Percentiles rank a stretch among this genome's conserved stretches.
These are phyloP conservation scores for Hawksworthiomyces lignivorus DNA, from an alignment of 2,329 filamentous ascomycete species.

Conservation along the genomic window DNA sequence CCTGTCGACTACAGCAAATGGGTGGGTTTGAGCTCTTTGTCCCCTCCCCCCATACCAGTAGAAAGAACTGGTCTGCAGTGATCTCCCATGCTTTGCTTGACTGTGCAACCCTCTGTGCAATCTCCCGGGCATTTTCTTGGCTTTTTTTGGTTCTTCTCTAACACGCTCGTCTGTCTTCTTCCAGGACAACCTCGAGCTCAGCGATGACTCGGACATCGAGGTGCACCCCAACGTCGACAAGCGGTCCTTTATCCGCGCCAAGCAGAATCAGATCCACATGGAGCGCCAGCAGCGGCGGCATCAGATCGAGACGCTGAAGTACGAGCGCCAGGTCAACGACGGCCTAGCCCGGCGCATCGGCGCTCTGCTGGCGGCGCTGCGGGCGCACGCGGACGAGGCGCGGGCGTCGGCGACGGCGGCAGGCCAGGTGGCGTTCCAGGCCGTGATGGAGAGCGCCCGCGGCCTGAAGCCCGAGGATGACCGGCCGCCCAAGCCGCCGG, in stretches of 20 bases:
- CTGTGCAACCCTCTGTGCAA: too few species aligned
- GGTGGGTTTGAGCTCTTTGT: conserved; percentile 31
- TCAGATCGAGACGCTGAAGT: conserved; percentile 86
- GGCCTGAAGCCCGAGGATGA: conserved; percentile 61
- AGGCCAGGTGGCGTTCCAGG: conserved; percentile 80
- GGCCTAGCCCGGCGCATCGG: conserved; percentile 80
- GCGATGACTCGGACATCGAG: conserved; percentile 95
- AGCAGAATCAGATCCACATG: conserved; percentile 94
- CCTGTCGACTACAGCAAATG: conserved; percentile 56
- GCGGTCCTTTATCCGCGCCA: conserved; percentile 93
- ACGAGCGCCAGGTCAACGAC: conserved; percentile 89
- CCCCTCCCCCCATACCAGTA: neutral
- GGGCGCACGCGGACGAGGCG: conserved; percentile 62
- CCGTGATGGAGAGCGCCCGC: conserved; percentile 73
- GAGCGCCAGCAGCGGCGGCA: conserved; percentile 78
- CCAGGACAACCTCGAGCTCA: conserved; percentile 86
- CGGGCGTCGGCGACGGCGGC: conserved; percentile 30
- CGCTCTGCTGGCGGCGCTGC: conserved; percentile 64
- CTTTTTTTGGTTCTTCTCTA: too few species aligned
- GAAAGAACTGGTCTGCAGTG: too few species aligned
- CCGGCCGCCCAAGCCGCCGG: conserved; percentile 65
- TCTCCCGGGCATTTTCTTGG: too few species aligned
- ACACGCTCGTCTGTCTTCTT: neutral
- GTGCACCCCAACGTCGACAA: conserved; percentile 99
- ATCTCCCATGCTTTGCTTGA: too few species aligned